Evolutionary conservation across 2,329 filamentous ascomycete genomes (phyloP), one percentile per base, ranked within the genome.

Genomic region (Exophiala aquamarina): DNA sequence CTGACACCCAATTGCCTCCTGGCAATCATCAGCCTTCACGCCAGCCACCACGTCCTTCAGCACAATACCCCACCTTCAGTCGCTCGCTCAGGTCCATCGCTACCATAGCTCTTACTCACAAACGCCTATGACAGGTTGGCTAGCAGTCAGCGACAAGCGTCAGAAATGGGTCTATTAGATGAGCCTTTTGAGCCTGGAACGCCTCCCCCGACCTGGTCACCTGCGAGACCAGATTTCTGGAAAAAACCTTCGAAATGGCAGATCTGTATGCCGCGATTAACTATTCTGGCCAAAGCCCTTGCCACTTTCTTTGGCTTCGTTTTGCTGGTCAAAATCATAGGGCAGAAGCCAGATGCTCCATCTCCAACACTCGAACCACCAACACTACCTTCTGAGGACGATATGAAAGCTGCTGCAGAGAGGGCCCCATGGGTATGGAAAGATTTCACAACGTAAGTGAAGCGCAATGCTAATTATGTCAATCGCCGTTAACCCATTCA

Each of bases 241-340:
- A 59, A 50, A 37, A 56, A 55, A 35, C 56, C 58, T 9, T 60
- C 58, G 34, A 56, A 55, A 58, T 59, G 56, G 55, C 58, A 60
- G 47, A 57, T 57, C 20, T 59, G 56, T 44, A 57, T 58, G 54
- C 58, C 58, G 9, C 49, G 58, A 15, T 42, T 60, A 42, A 53
- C 55, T 1, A 34, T 58, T 20, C 29, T 56, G 14, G 50, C 50
- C 29, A 60, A 59, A 41, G 28, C 58, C 9, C 13, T 56, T 5
- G 43, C 40, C 29, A 45, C 39, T 10, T 44, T 57, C n/a, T 10
- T 57, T 17, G 42, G 38, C 29, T 50, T 55, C 40, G 39, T 55
- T 21, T 10, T 57, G 10, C 38, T 58, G 26, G 33, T 56, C 46
- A 58, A 52, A 28, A 39, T 56, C 15, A 49, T 59, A 44, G 48